Evolutionary conservation across 768 basidiomycete species (phyloP).

Genomic region (Myochromella boudieri): DNA sequence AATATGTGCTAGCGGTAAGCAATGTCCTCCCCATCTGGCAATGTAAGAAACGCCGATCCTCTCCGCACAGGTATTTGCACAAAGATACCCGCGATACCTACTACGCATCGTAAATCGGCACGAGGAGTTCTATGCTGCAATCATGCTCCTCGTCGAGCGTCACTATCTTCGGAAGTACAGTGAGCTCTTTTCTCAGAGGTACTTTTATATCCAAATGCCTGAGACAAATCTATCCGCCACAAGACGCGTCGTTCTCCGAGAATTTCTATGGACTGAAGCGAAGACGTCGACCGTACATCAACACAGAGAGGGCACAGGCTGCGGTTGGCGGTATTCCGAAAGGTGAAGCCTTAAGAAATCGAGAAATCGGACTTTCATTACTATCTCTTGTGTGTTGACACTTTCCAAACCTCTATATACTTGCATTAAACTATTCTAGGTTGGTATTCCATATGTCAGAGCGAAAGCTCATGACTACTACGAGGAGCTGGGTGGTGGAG

Average conservation of each 20-base stretch:
- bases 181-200: slow-evolving; percentile 33
- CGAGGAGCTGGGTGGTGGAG: slow-evolving; percentile 84
- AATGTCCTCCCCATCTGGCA: not conserved
- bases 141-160: slow-evolving; percentile 89
- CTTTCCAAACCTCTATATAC: not conserved
- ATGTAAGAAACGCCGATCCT: not conserved
- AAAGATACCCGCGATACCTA: slow-evolving; percentile 91
- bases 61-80: slow-evolving; percentile 78
- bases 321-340: slow-evolving; percentile 66
- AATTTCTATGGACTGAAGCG: slow-evolving; percentile 94
- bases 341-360: slow-evolving; percentile 63
- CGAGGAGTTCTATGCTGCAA: slow-evolving; percentile 90
- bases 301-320: slow-evolving; percentile 62
- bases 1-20: slow-evolving; percentile 89
- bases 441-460: slow-evolving; percentile 86
- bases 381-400: slow-evolving; percentile 70
- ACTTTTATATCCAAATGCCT: not conserved
- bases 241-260: slow-evolving; percentile 93
- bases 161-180: slow-evolving; percentile 88
- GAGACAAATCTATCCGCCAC: not conserved
- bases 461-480: slow-evolving; percentile 90
- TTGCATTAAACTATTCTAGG: slow-evolving; percentile 37
- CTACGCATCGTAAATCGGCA: slow-evolving; percentile 89
- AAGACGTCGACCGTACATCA: slow-evolving; percentile 67
- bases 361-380: slow-evolving; percentile 76